A percentile compares a stretch with the other conserved stretches of the same genome.
phyloP scores from a whole-genome alignment of 805 yeast genomes.

The Starmerella sirachaensis region DNA sequence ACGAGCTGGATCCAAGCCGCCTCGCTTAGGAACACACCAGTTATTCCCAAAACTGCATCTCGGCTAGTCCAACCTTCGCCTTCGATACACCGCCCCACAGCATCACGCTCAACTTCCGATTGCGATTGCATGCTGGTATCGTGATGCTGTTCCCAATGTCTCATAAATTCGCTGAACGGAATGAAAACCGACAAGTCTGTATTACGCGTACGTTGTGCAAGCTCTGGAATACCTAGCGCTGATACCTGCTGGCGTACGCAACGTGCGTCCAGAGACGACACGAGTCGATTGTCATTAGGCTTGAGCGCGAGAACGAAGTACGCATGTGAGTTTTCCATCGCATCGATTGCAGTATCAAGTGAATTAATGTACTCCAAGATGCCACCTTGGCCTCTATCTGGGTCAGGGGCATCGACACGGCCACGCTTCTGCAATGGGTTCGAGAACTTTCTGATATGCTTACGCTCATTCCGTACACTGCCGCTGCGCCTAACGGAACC shows the following conservation, averaged over 20 bases:
- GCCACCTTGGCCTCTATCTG: constrained; percentile 7
- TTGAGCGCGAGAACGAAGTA: constrained; percentile 33
- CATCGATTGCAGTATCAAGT: constrained; percentile 29
- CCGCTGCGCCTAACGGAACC: constrained; percentile 17
- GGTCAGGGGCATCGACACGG: constrained; percentile 1
- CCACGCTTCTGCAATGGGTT: constrained; percentile 9
- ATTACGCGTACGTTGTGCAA: constrained; percentile 30
- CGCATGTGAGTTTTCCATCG: constrained; percentile 31
- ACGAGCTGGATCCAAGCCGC: constrained; percentile 32
- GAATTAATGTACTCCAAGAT: constrained; percentile 19
- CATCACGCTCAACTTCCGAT: constrained; percentile 26
- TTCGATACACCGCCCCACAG: constrained; percentile 24
- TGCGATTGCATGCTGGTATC: constrained; percentile 1
- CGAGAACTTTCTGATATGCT: constrained; percentile 11
- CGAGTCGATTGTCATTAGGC: constrained; percentile 32
- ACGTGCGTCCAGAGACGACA: constrained; percentile 32
- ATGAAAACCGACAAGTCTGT: constrained; percentile 31
- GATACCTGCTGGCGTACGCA: constrained; percentile 34
- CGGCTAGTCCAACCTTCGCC: constrained; percentile 29
- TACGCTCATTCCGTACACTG: constrained; percentile 14
- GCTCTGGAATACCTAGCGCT: constrained; percentile 33
- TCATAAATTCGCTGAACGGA: constrained; percentile 31
- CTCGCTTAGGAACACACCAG: constrained; percentile 34
- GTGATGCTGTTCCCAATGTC: constrained; percentile 19
- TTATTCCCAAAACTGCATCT: constrained; percentile 31